Evolutionary conservation across 805 yeast species (phyloP), one percentile per base, ranked within the genome.

Genomic region (Monosporozyma aerobia): DNA sequence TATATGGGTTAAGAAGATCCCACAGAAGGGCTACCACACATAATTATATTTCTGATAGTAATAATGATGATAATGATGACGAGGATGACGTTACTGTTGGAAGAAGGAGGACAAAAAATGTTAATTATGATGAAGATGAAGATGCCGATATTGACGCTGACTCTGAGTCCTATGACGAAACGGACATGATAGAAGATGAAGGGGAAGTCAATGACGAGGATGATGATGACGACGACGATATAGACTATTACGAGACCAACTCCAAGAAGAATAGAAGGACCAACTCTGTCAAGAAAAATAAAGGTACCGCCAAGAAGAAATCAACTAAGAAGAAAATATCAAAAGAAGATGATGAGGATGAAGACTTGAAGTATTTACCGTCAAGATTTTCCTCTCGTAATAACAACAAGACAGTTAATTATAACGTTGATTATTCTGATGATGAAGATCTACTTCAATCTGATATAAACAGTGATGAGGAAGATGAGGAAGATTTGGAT

Each of bases 1-100:
- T 87, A n/a, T 87, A 87, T 60, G 95, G 95, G 1, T 73, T 87
- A 51, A 79, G 95, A 69, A 77, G 95, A 58, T 83, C 90, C 4
- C 81, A 82, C 44, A 74, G 94, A 61, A 43, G 45, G n/a, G 14
- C 45, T 23, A 29, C 25, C 10, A 29, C 25, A 3, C 80, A 84
- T 9, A 73, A 82, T 54, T 59, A 69, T 3, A 62, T 61, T 46
- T 71, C 73, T 19, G 69, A 61, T 35, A 53, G 59, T 54, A 49
- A 55, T 53, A 65, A 61, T 19, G 63, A 62, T 44, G 55, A 56
- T 33, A 63, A 59, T 6, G 66, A 61, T 19, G 68, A 63, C 16
- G 70, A 64, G 2, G 64, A 62, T 22, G 62, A 47, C n/a, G 46
- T 46, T 11, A 46, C 30, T 5, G 40, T 48, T 5, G 39, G 40